phyloP scores from a whole-genome alignment of 371 early-diverging fungal genomes.

The Rhizomucor pusillus region DNA sequence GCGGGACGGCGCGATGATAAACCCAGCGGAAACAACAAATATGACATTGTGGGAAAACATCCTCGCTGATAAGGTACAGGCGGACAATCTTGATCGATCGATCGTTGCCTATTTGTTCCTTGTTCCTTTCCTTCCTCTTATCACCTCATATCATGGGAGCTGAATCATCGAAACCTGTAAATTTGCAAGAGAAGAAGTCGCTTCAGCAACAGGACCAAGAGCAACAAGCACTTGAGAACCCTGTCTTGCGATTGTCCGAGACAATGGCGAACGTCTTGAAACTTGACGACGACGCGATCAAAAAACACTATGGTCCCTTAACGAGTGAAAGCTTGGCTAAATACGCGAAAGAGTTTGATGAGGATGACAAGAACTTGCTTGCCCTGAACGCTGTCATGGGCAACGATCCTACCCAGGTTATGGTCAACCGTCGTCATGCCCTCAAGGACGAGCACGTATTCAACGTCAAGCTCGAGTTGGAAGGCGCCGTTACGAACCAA shows the following conservation, averaged over 20 bases:
- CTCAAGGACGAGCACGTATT: slow-evolving; percentile 51
- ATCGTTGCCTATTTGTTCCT: not conserved
- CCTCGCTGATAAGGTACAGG: not conserved
- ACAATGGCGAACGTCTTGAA: slow-evolving; percentile 11
- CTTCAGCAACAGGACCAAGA: too few species aligned
- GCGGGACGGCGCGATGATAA: too few species aligned
- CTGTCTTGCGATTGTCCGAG: slow-evolving; percentile 6
- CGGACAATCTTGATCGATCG: too few species aligned
- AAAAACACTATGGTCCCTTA: slow-evolving; percentile 23
- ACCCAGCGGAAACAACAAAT: slow-evolving; percentile 2
- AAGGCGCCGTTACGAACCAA: slow-evolving; percentile 73
- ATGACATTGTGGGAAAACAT: slow-evolving; percentile 2
- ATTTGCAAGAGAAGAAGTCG: slow-evolving; percentile 8
- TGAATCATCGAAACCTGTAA: slow-evolving; percentile 9
- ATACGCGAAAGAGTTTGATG: slow-evolving; percentile 49
- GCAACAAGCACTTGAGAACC: not conserved
- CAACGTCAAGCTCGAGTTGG: slow-evolving; percentile 59
- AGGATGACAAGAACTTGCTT: slow-evolving; percentile 65
- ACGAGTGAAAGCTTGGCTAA: slow-evolving; percentile 26
- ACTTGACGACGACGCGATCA: slow-evolving; percentile 1
- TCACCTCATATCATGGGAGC: slow-evolving; percentile 12
- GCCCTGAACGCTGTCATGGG: slow-evolving; percentile 65
- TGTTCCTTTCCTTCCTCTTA: not conserved
- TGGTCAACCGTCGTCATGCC: slow-evolving; percentile 53
- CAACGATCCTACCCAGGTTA: slow-evolving; percentile 54